phyloP scores from a whole-genome alignment of 805 yeast genomes.

The Saturnispora zaruensis region DNA sequence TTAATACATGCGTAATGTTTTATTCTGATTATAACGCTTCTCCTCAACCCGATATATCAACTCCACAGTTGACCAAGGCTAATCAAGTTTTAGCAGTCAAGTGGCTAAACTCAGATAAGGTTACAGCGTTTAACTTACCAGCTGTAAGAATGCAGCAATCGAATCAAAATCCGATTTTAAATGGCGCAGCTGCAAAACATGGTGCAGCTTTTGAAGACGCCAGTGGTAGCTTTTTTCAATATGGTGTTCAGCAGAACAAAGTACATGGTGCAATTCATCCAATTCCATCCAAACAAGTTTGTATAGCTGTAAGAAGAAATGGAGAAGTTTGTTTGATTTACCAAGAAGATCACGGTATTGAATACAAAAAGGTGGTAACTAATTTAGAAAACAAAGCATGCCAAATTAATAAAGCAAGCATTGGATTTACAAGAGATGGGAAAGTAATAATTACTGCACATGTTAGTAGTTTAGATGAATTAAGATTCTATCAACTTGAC shows the following conservation, averaged over 20 bases:
- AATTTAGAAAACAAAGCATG: conserved; percentile 21
- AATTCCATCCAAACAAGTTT: conserved; percentile 56
- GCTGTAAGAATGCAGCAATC: conserved; percentile 34
- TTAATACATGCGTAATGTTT: conserved; percentile 36
- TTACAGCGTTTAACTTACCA: conserved; percentile 50
- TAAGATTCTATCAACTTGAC: conserved; percentile 35
- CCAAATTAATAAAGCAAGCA: conserved; percentile 31
- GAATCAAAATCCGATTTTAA: conserved; percentile 21
- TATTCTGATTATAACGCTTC: conserved; percentile 32
- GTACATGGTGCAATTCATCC: conserved; percentile 65
- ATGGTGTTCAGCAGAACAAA: conserved; percentile 51
- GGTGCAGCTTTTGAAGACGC: conserved; percentile 32
- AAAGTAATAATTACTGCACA: conserved; percentile 36
- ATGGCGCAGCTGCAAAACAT: conserved; percentile 29
- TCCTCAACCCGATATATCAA: conserved; percentile 20
- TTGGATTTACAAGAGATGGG: conserved; percentile 47
- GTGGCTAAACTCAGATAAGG: conserved; percentile 73
- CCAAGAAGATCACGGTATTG: conserved; percentile 56
- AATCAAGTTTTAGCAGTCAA: conserved; percentile 41
- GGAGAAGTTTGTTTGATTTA: conserved; percentile 55
- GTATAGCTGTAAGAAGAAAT: conserved; percentile 53
- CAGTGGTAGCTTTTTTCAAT: conserved; percentile 33
- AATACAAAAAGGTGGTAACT: conserved; percentile 36
- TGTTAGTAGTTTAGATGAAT: conserved; percentile 28
- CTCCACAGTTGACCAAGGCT: conserved; percentile 9